phyloP scores from a whole-genome alignment of 306 rosid species.

The Quercus berberidifolia region DNA sequence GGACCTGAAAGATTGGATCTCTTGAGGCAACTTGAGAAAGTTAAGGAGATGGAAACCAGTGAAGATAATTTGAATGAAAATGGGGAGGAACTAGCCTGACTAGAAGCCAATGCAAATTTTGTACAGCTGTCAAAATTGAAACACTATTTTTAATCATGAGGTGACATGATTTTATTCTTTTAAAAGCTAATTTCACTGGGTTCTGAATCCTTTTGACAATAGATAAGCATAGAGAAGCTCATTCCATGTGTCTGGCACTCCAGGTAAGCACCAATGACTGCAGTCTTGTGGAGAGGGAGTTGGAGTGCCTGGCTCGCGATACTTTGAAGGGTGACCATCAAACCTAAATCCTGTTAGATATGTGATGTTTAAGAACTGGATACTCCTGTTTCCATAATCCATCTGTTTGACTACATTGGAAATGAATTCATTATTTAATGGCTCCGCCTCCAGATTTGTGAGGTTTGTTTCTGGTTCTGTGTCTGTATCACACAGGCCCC shows the following conservation, averaged over 20 bases:
- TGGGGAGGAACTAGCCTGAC: slow-evolving; percentile 53
- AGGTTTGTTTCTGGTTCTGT: slow-evolving; percentile 55
- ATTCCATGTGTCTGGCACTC: slow-evolving; percentile 98
- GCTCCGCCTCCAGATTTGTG: slow-evolving; percentile 50
- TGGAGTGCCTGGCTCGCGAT: slow-evolving; percentile 77
- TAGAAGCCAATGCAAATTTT: slow-evolving; percentile 34
- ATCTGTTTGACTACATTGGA: slow-evolving; percentile 58
- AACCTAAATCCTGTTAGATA: slow-evolving; percentile 75
- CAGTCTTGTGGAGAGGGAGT: slow-evolving; percentile 83
- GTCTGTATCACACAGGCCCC: slow-evolving; percentile 56
- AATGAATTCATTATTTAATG: slow-evolving; percentile 49
- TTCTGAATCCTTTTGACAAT: slow-evolving; percentile 49
- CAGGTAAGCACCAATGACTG: slow-evolving; percentile 98
- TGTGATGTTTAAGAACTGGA: slow-evolving; percentile 73
- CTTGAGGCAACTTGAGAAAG: slow-evolving; percentile 88
- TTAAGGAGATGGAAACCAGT: slow-evolving; percentile 70
- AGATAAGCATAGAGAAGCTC: slow-evolving; percentile 70
- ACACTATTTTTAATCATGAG: slow-evolving; percentile 27
- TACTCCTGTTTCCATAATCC: slow-evolving; percentile 51
- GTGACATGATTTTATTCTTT: slow-evolving; percentile 19
- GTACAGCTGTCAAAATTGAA: slow-evolving; percentile 36
- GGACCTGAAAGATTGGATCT: slow-evolving; percentile 94
- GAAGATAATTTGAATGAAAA: slow-evolving; percentile 46
- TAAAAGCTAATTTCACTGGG: slow-evolving; percentile 16
- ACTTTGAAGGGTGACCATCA: slow-evolving; percentile 93